Evolutionary conservation across 2,329 filamentous ascomycete species (phyloP), one percentile per base, ranked within the genome.

Genomic region (Cordyceps tenuipes): DNA sequence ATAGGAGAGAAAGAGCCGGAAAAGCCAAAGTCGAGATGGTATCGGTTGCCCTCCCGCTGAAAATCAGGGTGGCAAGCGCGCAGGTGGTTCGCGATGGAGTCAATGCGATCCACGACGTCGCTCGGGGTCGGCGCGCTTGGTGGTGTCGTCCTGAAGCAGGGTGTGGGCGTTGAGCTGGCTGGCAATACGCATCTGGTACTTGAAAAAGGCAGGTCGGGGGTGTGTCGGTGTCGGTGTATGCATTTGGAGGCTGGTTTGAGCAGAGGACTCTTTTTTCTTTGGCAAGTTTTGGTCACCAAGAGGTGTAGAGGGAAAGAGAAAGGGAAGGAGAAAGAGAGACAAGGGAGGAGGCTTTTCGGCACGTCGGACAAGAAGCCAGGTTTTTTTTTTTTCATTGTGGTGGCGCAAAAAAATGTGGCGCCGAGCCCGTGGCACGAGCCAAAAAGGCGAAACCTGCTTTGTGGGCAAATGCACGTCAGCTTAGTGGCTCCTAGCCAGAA

Each of bases 171-270:
- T 73, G 70, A 79, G 75, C 71, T 75, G 74, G 73, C 75, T 77
- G 66, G 76, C 75, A 69, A 76, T 70, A 72, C 78, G 80, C 82
- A 84, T 84, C 79, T 83, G 81, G 78, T 75, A 76, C 69, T 75
- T 76, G 73, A 80, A 79, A 68, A 79, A 78, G 67, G 77, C 77
- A 66, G 77, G 66, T 67, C 64, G 73, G 66, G 76, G 75, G 71
- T 75, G 69, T 67, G 67, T 69, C 64, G 73, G 71, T 68, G 73
- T 74, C 76, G 77, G 75, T 76, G 75, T 79, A 82, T 81, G 80
- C 82, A 84, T 84, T 84, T 71, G 78, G 71, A 63, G 66, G 62
- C 59, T 64, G 19, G 61, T 67, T 29, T 29, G 29, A 6, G 56
- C 56, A 46, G 55, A 51, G 43, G 26, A 13, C 17, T 61, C 17